These are phyloP conservation scores for Dryas integrifolia DNA, from an alignment of 331 rosid genomes.

Conservation along the genomic window DNA sequence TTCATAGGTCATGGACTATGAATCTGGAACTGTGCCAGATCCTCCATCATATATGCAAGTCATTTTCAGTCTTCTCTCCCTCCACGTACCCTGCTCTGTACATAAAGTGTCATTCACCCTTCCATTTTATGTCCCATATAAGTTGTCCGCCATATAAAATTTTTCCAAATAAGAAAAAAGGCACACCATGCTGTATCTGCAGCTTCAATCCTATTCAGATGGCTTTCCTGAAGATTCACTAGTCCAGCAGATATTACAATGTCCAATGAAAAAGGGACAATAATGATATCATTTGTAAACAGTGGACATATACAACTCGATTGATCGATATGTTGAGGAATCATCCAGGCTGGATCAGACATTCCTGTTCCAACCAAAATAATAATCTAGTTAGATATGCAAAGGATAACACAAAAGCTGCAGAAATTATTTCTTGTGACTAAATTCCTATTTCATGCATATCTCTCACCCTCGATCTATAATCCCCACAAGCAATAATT, in stretches of 20 bases:
- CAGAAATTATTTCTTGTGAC: neutral
- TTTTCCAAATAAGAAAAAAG: constrained; percentile 3
- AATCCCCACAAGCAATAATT: neutral
- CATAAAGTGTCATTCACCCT: neutral
- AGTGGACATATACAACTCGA: neutral
- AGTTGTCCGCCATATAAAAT: constrained; percentile 1
- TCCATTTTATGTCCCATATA: neutral
- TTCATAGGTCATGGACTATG: too few relatives aligned
- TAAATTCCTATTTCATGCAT: neutral
- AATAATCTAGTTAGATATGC: neutral
- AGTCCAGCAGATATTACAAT: neutral
- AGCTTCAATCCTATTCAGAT: neutral
- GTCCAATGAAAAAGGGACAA: neutral
- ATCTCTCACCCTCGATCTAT: neutral
- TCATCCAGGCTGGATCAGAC: constrained; percentile 11
- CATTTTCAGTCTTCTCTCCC: too few relatives aligned
- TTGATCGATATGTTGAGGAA: neutral
- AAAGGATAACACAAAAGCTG: neutral
- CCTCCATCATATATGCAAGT: too few relatives aligned
- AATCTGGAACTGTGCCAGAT: too few relatives aligned
- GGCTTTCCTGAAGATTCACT: constrained; percentile 1
- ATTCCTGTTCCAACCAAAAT: neutral
- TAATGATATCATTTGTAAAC: neutral
- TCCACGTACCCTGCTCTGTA: too few relatives aligned
- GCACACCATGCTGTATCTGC: neutral